Percentiles rank a stretch among this genome's conserved stretches.
These are phyloP conservation scores for Lupinus albus DNA, from an alignment of 306 rosid genomes.

Conservation along the genomic window DNA sequence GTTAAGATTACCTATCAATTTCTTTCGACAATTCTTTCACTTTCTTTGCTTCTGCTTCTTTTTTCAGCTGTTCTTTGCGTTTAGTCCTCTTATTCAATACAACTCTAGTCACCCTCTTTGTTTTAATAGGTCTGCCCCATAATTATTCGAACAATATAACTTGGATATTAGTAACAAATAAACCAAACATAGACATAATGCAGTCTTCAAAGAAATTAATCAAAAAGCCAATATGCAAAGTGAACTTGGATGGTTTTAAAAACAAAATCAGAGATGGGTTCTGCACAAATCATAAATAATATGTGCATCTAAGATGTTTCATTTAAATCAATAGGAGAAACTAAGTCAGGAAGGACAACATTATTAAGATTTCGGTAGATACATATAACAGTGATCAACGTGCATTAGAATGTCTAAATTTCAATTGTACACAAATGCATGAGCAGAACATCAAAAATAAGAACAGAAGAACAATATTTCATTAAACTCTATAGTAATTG, in stretches of 20 bases:
- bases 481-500: neutral
- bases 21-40: conserved; percentile 62
- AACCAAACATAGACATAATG: conserved; percentile 1
- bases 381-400: conserved; percentile 19
- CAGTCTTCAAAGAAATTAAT: neutral
- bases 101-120: conserved; percentile 73
- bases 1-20: conserved; percentile 69
- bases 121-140: conserved; percentile 56
- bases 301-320: conserved; percentile 8
- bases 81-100: conserved; percentile 74
- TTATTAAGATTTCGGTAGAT: neutral
- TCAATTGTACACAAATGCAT: conserved; percentile 4
- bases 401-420: conserved; percentile 5
- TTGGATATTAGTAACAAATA: neutral
- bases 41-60: conserved; percentile 63
- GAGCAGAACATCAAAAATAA: neutral
- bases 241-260: neutral
- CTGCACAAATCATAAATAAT: neutral
- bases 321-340: conserved; percentile 3
- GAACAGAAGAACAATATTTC: conserved; percentile 16
- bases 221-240: neutral
- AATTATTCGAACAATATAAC: conserved; percentile 39
- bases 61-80: conserved; percentile 61
- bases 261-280: neutral
- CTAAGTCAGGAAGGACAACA: neutral